Base-by-base conservation (phyloP, 1,139 yeast species). In the Magnusiomyces paraingens region DNA sequence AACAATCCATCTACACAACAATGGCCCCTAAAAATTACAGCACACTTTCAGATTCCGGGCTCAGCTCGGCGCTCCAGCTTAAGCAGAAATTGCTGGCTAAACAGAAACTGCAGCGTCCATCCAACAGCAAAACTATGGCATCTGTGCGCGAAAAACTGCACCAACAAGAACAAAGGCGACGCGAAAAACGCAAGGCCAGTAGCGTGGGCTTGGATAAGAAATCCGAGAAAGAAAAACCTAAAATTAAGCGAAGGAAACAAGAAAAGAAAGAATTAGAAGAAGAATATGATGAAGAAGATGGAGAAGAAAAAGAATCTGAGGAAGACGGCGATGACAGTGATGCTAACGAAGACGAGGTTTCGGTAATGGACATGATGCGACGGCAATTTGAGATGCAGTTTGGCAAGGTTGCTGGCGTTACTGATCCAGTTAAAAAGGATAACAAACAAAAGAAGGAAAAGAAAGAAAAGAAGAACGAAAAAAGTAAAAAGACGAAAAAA, bases 351-450 rank as follows among this genome's bases (percentile, higher is more conserved):
- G 47, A 36, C 47, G 45, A 38, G 38, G 46, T 38, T 40, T 46
- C 46, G 5, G 50, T 47, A 10, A 50, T 47, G 54, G 51, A 50
- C 26, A 38, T 51, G 38, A 49, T 55, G 52, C 49, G 51, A 43
- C 48, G 46, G 6, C 50, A 51, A 12, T 57, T 57, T 40, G 59
- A 58, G 41, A 55, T 52, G 6, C 61, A 58, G 55, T 58, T 58
- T 52, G 61, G 61, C 6, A 55, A 58, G 20, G 53, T 54, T 3
- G 54, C 55, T n/a, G 58, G 58, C 1, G 15, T 52, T 15, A 38
- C 15, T 20, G 22, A 20, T 15, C 18, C 44, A 3, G 11, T 18
- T 12, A 11, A 18, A 40, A 40, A 18, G 12, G 6, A 40, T 4
- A 15, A 18, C 3, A 40, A 15, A 17, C 26, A 29, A 21, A 20